Evolutionary conservation across 169 alveolate genomes (phyloP).

Genomic region (Eimeria necatrix): DNA sequence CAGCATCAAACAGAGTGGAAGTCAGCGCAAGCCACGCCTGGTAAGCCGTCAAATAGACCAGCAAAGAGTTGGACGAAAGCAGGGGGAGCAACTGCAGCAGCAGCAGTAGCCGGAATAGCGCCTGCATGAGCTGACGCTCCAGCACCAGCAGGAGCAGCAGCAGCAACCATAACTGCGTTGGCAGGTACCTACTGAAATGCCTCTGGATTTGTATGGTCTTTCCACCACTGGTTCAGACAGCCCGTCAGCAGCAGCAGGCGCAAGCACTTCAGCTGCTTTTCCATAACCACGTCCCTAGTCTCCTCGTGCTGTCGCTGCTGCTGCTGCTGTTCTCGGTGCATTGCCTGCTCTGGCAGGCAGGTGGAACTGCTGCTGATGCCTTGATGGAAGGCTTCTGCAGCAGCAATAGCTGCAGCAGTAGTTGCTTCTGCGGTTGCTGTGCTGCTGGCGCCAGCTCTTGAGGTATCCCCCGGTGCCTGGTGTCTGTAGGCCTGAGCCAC

Average conservation of each 20-base stretch:
- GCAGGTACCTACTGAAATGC: slow-evolving; percentile 31
- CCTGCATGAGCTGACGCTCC: not conserved
- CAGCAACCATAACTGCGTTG: not conserved
- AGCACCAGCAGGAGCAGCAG: not conserved
- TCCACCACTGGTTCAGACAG: slow-evolving; percentile 42
- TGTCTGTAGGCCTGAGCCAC: slow-evolving; percentile 48
- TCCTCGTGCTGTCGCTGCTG: slow-evolving; percentile 23
- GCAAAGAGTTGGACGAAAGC: not conserved
- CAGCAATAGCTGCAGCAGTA: slow-evolving; percentile 58
- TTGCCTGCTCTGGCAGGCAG: not conserved
- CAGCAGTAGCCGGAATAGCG: not conserved
- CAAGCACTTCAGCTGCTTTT: slow-evolving; percentile 50
- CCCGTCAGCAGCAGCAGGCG: slow-evolving; percentile 56
- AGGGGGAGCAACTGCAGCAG: not conserved
- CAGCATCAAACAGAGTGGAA: not conserved
- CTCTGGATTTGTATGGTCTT: not conserved
- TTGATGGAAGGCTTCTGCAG: slow-evolving; percentile 21
- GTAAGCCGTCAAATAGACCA: not conserved
- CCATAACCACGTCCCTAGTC: not conserved
- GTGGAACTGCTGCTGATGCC: not conserved
- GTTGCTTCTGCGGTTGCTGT: slow-evolving; percentile 27
- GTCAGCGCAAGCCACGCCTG: not conserved
- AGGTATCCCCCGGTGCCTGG: not conserved
- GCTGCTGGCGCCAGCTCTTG: not conserved
- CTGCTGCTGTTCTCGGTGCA: not conserved